phyloP scores from a whole-genome alignment of 1,139 yeast species.

The Geotrichum aggregatum region DNA sequence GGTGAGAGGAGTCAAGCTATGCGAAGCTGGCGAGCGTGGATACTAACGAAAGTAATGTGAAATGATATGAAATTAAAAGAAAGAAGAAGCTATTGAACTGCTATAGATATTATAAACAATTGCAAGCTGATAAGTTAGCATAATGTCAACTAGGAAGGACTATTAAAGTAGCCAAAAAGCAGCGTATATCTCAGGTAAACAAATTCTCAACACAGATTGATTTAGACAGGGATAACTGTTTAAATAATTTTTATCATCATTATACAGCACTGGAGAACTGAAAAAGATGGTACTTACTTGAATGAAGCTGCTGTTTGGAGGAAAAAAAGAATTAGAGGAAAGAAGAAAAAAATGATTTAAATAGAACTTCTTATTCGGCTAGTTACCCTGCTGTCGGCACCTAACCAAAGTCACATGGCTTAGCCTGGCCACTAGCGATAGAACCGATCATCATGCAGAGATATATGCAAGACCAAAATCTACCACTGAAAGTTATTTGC shows the following conservation, averaged over 20 bases:
- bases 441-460: too few relatives aligned
- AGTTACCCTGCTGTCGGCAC: too few relatives aligned
- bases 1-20: constrained; percentile 83
- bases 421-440: too few relatives aligned
- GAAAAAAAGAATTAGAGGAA: too few relatives aligned
- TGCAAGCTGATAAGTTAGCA: background rate
- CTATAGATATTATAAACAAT: background rate
- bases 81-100: background rate
- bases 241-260: constrained; percentile 7
- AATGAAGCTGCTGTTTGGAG: too few relatives aligned
- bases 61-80: background rate
- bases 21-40: constrained; percentile 58
- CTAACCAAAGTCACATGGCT: too few relatives aligned
- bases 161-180: background rate
- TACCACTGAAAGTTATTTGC: too few relatives aligned
- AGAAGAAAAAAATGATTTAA: too few relatives aligned
- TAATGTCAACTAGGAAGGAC: background rate
- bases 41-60: constrained; percentile 16
- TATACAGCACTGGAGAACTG: background rate
- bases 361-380: too few relatives aligned
- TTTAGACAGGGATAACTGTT: constrained; percentile 19
- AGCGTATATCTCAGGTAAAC: constrained; percentile 5
- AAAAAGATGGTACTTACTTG: too few relatives aligned
- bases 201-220: constrained; percentile 14
- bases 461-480: too few relatives aligned